Conservation (phyloP, 2,329 filamentous ascomycete genomes). For the Samsoniella hepiali region DNA sequence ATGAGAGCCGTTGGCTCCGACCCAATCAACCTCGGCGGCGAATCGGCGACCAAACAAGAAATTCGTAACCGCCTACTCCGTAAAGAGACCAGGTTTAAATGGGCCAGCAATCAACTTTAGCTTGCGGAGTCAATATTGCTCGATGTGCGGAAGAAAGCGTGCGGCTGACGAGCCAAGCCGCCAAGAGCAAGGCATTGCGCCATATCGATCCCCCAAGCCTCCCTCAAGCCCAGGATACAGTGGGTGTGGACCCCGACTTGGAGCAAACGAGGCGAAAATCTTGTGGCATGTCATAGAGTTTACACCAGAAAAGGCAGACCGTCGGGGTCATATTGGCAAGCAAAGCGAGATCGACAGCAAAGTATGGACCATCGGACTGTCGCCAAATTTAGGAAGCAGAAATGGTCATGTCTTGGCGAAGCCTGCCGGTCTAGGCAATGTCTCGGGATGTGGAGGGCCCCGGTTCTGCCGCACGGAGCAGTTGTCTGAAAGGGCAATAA, state of each 20-base stretch:
- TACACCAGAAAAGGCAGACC: background rate
- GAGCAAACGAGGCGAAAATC: background rate
- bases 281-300: background rate
- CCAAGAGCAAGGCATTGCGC: slow-evolving; percentile 15
- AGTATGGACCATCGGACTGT: background rate
- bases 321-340: background rate
- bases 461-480: background rate
- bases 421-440: background rate
- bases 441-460: slow-evolving; percentile 1
- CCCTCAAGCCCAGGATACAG: slow-evolving; percentile 5
- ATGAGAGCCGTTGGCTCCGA: too few species aligned
- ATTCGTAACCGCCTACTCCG: background rate
- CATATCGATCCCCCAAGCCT: slow-evolving; percentile 17
- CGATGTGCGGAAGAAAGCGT: slow-evolving; percentile 9
- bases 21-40: background rate
- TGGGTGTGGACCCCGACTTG: slow-evolving; percentile 5
- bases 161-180: slow-evolving; percentile 15
- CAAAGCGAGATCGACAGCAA: background rate
- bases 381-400: too few species aligned
- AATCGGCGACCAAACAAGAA: slow-evolving; percentile 13
- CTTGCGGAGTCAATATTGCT: slow-evolving; percentile 1
- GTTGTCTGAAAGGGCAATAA: background rate
- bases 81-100: background rate
- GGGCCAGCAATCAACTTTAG: slow-evolving; percentile 8
- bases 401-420: background rate